Evolutionary conservation across 805 yeast genomes (phyloP), one percentile per base, ranked within the genome.

Genomic region (Starmerella ratchasimensis): DNA sequence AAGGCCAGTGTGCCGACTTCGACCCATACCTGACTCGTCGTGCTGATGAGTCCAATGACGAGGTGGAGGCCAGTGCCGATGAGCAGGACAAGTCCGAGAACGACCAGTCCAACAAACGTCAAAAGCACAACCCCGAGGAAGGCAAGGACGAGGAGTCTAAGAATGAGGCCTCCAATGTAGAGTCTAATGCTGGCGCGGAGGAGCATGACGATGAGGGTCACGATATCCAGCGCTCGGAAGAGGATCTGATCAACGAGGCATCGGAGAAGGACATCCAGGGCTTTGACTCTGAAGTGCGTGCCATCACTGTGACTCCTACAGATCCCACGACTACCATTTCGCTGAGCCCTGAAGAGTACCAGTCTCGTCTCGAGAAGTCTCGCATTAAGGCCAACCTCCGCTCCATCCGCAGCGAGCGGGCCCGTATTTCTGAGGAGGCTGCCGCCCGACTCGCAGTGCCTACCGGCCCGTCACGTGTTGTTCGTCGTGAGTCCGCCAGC

Each of bases 341-440:
- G 7, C 31, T 44, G 14, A 39, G 44, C 24, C 46, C 45, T 3
- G 42, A 42, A 8, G 50, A 44, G 34, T 42, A 46, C 30, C 35
- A 38, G 26, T 34, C 42, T 14, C 33, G 39, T 8, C 35, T 34
- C 4, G 42, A 35, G 41, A 33, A 26, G 28, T 33, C 30, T 25
- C 38, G 46, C 4, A 33, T 39, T 24, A 41, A 42, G 30, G 45
- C 36, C 26, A 44, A 44, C 23, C 36, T 46, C 9, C 36, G 40
- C 16, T 41, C 48, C 2, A 44, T 46, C 24, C 48, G 50, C 5
- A 33, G 44, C 24, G 40, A 40, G 18, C 39, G 43, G 7, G 42
- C 38, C 6, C 34, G 42, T 4, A 25, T 29, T 4, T 35, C 47
- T 1, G 11, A 28, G 1, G 41, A 31, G 27, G 34, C 33, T 8